phyloP scores from a whole-genome alignment of 805 yeast genomes.

The Kazachstania psychrophila region DNA sequence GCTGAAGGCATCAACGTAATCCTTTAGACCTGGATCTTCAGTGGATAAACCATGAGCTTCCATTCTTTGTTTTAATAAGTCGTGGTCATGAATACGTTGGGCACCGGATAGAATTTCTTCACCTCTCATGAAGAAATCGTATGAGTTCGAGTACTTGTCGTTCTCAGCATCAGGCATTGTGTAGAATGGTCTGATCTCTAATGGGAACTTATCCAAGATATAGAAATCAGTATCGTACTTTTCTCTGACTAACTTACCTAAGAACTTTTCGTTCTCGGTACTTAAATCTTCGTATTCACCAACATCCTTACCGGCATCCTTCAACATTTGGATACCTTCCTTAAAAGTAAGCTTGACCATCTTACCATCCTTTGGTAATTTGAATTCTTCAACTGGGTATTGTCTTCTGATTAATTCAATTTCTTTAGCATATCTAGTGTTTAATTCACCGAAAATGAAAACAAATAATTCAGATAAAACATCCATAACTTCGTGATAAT shows the following conservation, averaged over 20 bases:
- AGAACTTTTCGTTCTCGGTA: slow-evolving; percentile 88
- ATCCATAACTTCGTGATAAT: slow-evolving; percentile 83
- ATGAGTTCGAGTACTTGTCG: slow-evolving; percentile 90
- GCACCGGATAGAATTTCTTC: slow-evolving; percentile 99
- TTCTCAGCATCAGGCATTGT: slow-evolving; percentile 97
- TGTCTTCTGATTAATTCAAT: slow-evolving; percentile 86
- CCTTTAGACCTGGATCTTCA: slow-evolving; percentile 69
- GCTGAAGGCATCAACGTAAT: slow-evolving; percentile 84
- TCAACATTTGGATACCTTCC: slow-evolving; percentile 81
- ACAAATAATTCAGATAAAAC: slow-evolving; percentile 63
- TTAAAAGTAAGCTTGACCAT: slow-evolving; percentile 84
- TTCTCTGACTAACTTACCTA: slow-evolving; percentile 86
- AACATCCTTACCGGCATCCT: slow-evolving; percentile 69
- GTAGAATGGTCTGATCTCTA: slow-evolving; percentile 94
- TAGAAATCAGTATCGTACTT: slow-evolving; percentile 96
- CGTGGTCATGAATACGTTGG: slow-evolving; percentile 96
- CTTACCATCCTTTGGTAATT: slow-evolving; percentile 86
- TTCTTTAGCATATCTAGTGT: slow-evolving; percentile 68
- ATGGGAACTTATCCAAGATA: slow-evolving; percentile 96
- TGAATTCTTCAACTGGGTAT: slow-evolving; percentile 96
- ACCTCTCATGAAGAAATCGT: slow-evolving; percentile 99
- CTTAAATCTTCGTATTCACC: slow-evolving; percentile 77
- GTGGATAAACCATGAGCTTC: slow-evolving; percentile 75
- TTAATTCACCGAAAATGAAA: slow-evolving; percentile 79
- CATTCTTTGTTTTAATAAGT: slow-evolving; percentile 73